Base-by-base conservation (phyloP, 768 basidiomycete genomes). In the Tylopilus vinaceipallidus region DNA sequence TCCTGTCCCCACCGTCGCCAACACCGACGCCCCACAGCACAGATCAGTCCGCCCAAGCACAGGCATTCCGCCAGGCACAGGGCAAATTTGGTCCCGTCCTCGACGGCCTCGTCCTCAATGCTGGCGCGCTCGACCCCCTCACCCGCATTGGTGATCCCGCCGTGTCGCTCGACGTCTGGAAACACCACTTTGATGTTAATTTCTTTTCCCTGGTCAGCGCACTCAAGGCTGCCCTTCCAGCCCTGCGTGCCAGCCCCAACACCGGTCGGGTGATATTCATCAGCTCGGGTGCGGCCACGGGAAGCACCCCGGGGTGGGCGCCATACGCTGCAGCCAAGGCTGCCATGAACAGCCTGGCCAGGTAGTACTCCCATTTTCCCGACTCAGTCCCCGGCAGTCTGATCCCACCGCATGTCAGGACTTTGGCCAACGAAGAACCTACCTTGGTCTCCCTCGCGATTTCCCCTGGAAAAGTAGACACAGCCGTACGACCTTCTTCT, bases 381-480 rank as follows among this genome's bases (percentile, higher is more conserved):
- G n/a, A 41, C 49, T 40, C 10, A 34, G 42, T 22, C 24, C 17
- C 14, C 16, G 29, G n/a, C 26, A 16, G 10, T 29, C 39, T 55
- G 47, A 65, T 40, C 27, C 16, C 32, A 17, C 19, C 10, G 6
- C 38, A 12, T 38, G 41, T 35, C 46, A 92, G 93, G 67, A 95
- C 92, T 0, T 72, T 95, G 17, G 88, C 84, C 16, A 80, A 80
- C 57, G 95, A 97, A 65, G 93, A 97, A 65, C 81, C 81, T n/a
- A 72, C 75, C 29, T 71, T 97, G 32, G 75, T 78, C 8, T 82
- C 83, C 3, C 77, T 95, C 27, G 87, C 94, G 14, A 58, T 97
- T 3, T 81, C 93, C 4, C 95, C 95, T 1, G 95, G 95, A 13
- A 84, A 85, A 69, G 91, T 97, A 23, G 84, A 95, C 53, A 95